Conservation (phyloP, 306 rosid genomes). For the Ceratonia siliqua region DNA sequence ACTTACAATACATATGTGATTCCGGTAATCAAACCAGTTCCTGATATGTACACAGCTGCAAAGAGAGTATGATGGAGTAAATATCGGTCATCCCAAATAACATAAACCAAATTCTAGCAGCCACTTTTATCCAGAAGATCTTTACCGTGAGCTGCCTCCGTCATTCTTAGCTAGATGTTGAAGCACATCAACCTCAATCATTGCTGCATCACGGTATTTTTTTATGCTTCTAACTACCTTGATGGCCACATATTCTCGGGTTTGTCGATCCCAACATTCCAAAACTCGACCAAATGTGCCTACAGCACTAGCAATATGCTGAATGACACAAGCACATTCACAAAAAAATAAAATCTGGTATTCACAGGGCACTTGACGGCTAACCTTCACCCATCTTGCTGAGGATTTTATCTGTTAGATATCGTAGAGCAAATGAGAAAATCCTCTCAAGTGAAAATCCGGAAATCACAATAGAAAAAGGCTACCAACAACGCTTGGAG, state of each 20-base stretch:
- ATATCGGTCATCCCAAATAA: slow-evolving; percentile 25
- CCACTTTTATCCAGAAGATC: slow-evolving; percentile 16
- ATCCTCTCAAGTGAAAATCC: background rate
- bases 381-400: slow-evolving; percentile 99
- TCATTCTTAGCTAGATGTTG: slow-evolving; percentile 65
- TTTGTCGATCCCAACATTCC: slow-evolving; percentile 98
- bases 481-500: background rate
- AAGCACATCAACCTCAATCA: slow-evolving; percentile 90
- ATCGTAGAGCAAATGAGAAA: background rate
- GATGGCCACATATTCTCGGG: slow-evolving; percentile 85
- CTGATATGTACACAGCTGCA: slow-evolving; percentile 89
- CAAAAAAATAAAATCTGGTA: slow-evolving; percentile 75
- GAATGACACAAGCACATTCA: slow-evolving; percentile 84
- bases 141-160: slow-evolving; percentile 63
- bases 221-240: slow-evolving; percentile 86
- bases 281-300: slow-evolving; percentile 99
- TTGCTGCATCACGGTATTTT: slow-evolving; percentile 92
- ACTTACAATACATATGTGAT: slow-evolving; percentile 97
- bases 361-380: slow-evolving; percentile 87
- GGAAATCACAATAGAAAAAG: background rate
- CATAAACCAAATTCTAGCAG: slow-evolving; percentile 29
- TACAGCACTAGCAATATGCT: slow-evolving; percentile 98
- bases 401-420: slow-evolving; percentile 82
- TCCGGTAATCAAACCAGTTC: slow-evolving; percentile 92
- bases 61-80: slow-evolving; percentile 26